phyloP scores from a whole-genome alignment of 352 stramenopile genomes.

The Pythium apleroticum region DNA sequence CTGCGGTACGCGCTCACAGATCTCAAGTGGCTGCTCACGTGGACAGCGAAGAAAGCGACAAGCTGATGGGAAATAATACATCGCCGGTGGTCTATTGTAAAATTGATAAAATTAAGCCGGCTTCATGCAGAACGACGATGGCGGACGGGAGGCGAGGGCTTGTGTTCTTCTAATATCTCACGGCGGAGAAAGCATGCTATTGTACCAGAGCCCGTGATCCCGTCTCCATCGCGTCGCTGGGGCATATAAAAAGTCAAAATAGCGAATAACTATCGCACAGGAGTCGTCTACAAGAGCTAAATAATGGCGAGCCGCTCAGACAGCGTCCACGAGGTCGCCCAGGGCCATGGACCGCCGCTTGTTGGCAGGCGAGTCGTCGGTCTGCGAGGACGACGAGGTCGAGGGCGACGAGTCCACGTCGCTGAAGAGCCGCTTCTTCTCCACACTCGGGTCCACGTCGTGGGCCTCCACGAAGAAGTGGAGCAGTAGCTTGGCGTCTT shows the following conservation, averaged over 20 bases:
- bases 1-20: slow-evolving; percentile 43
- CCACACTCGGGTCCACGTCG: slow-evolving; percentile 34
- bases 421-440: slow-evolving; percentile 64
- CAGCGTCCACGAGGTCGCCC: slow-evolving; percentile 33
- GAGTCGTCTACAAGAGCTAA: slow-evolving; percentile 28
- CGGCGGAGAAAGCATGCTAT: not conserved
- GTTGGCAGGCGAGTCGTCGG: slow-evolving; percentile 19
- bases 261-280: slow-evolving; percentile 16
- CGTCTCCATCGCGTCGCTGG: not conserved
- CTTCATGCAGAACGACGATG: not conserved
- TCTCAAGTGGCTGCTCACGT: slow-evolving; percentile 76
- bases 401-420: slow-evolving; percentile 30
- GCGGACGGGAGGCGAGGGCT: not conserved
- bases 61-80: not conserved
- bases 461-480: slow-evolving; percentile 75
- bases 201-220: slow-evolving; percentile 2
- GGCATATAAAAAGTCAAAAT: slow-evolving; percentile 14
- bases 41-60: slow-evolving; percentile 34
- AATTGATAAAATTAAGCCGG: slow-evolving; percentile 6
- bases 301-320: slow-evolving; percentile 20
- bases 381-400: slow-evolving; percentile 6
- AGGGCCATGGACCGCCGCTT: slow-evolving; percentile 53
- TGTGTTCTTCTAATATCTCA: slow-evolving; percentile 6
- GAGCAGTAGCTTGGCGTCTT: slow-evolving; percentile 74
- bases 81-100: slow-evolving; percentile 5